These are phyloP conservation scores for Arctostaphylos glauca DNA, from an alignment of 148 eudicot genomes.

Conservation along the genomic window DNA sequence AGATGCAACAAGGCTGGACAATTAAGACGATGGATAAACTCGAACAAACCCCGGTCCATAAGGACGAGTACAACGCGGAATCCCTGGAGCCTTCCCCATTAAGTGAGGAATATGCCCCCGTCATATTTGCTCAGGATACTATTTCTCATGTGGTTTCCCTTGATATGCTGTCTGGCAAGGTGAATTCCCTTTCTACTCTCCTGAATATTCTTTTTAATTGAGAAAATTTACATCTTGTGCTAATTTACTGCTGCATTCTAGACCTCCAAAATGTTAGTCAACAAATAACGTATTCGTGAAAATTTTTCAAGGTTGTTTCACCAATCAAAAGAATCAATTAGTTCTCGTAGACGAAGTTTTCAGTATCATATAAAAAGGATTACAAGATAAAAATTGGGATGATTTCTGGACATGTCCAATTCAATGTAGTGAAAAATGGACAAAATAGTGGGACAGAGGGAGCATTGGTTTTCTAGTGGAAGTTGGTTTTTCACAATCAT, in stretches of 20 bases:
- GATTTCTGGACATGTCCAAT: not conserved
- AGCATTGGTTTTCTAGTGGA: not conserved
- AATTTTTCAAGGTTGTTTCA: not conserved
- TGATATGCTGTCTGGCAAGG: constrained; percentile 92
- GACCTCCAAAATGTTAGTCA: not conserved
- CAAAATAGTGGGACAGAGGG: not conserved
- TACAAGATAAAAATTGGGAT: not conserved
- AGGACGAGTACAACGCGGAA: constrained; percentile 62
- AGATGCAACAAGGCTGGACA: constrained; percentile 83
- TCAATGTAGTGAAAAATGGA: not conserved
- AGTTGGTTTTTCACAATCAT: not conserved
- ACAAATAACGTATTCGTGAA: not conserved
- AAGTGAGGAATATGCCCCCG: constrained; percentile 96
- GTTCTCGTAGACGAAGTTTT: not conserved
- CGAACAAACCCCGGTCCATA: constrained; percentile 67
- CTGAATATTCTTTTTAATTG: not conserved
- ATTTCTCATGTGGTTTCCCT: constrained; percentile 78
- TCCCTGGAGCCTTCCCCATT: constrained; percentile 70
- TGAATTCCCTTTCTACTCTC: constrained; percentile 18
- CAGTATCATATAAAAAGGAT: not conserved
- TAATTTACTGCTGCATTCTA: not conserved
- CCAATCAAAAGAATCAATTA: not conserved
- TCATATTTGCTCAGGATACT: constrained; percentile 94
- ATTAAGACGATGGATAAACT: constrained; percentile 75
- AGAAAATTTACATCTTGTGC: not conserved